Evolutionary conservation across 192 early-diverging fungal species (phyloP).

Genomic region (Spizellomyces sp.): DNA sequence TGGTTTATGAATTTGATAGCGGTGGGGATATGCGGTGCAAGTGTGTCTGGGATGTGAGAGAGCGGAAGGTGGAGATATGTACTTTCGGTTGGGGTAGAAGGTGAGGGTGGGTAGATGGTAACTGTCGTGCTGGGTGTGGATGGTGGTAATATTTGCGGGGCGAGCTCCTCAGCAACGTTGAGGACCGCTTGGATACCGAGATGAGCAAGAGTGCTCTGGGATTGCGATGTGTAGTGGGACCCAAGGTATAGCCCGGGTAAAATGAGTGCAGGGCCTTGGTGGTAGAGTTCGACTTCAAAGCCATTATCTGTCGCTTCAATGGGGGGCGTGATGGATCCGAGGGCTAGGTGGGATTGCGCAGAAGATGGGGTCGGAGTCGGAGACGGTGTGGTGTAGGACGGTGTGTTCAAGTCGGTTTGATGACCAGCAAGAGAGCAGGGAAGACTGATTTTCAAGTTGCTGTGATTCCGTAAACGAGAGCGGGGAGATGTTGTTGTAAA

Average conservation of each 20-base stretch:
- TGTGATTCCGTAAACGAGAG: too few relatives aligned
- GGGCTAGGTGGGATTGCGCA: too few relatives aligned
- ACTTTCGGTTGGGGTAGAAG: background rate
- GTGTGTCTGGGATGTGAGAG: constrained; percentile 71
- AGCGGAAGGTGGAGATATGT: constrained; percentile 49
- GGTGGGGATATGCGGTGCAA: constrained; percentile 60
- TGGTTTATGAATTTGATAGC: constrained; percentile 71
- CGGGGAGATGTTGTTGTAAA: too few relatives aligned
- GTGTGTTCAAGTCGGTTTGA: too few relatives aligned
- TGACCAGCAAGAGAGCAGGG: too few relatives aligned
- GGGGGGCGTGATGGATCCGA: background rate
- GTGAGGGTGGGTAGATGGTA: background rate
- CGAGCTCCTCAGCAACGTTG: constrained; percentile 83
- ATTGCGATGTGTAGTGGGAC: constrained; percentile 61
- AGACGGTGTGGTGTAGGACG: too few relatives aligned
- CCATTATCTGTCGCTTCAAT: background rate
- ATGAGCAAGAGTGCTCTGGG: constrained; percentile 45
- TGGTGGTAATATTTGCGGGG: constrained; percentile 37
- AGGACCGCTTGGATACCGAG: constrained; percentile 63
- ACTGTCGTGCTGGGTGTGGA: background rate
- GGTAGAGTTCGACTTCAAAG: constrained; percentile 3
- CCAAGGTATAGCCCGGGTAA: constrained; percentile 72
- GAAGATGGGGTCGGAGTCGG: too few relatives aligned
- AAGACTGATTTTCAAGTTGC: too few relatives aligned
- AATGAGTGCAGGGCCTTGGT: constrained; percentile 57